Conservation (phyloP, 2,329 filamentous ascomycete genomes). For the Alternaria sp. region DNA sequence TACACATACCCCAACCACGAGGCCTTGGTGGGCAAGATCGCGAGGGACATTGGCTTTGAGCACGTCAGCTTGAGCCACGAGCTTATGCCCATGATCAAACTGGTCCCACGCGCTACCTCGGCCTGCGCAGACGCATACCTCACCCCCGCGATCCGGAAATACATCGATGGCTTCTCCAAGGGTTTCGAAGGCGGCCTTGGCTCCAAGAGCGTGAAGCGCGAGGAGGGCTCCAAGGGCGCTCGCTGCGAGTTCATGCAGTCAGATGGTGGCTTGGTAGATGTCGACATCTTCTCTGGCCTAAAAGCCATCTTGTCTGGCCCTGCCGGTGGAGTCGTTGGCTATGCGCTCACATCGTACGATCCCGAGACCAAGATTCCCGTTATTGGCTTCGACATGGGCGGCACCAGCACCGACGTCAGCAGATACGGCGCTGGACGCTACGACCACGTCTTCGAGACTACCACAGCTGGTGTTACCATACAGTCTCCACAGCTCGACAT, state of each 20-base stretch:
- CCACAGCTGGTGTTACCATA: slow-evolving; percentile 91
- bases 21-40: slow-evolving; percentile 75
- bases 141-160: slow-evolving; percentile 79
- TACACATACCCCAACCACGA: slow-evolving; percentile 93
- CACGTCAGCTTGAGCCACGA: slow-evolving; percentile 83
- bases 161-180: slow-evolving; percentile 76
- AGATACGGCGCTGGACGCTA: slow-evolving; percentile 84
- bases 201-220: slow-evolving; percentile 72
- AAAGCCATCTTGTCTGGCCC: slow-evolving; percentile 87
- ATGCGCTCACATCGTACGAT: slow-evolving; percentile 90
- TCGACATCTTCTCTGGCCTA: slow-evolving; percentile 81
- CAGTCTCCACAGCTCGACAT: slow-evolving; percentile 92
- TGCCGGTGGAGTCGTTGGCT: slow-evolving; percentile 91
- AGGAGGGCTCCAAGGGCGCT: slow-evolving; percentile 70
- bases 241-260: slow-evolving; percentile 96
- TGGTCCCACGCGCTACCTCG: slow-evolving; percentile 76
- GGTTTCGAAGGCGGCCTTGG: slow-evolving; percentile 84
- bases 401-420: slow-evolving; percentile 90
- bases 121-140: slow-evolving; percentile 82
- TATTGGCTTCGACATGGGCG: slow-evolving; percentile 96
- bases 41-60: slow-evolving; percentile 78
- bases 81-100: slow-evolving; percentile 88
- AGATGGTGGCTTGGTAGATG: slow-evolving; percentile 74
- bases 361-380: slow-evolving; percentile 80
- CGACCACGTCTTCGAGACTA: slow-evolving; percentile 94